Evolutionary conservation across 2,329 filamentous ascomycete genomes (phyloP), one percentile per base, ranked within the genome.

Genomic region (Aaosphaeria pasadenensis): DNA sequence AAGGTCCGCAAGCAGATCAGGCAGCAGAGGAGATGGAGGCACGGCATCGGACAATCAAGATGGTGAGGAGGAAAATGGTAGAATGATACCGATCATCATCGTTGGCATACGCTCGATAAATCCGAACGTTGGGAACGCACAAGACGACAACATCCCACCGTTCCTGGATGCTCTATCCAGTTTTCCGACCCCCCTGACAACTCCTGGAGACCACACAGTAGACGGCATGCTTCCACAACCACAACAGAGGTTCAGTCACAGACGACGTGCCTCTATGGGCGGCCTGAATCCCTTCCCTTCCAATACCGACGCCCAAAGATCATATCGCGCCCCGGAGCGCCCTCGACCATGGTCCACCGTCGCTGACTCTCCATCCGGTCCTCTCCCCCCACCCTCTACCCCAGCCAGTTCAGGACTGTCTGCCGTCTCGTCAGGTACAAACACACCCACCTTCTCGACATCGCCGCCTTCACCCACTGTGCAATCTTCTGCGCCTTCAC

Each of bases 61-160:
- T 40, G 57, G 56, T 51, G 62, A 64, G 31, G 60, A 63, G 46
- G 72, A 73, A 35, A 72, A 72, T 45, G 79, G 79, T 42, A 76
- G 84, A 24, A 85, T 84, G 68, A 81, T 87, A 36, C 85, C 85
- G 6, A 78, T 87, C 52, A 86, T 87, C 39, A 84, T 87, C 45
- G 84, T 87, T 38, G 85, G 85, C 46, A 86, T 87, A 47, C 75
- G 84, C 45, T 85, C 84, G 29, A 83, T 87, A 49, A 82, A 79
- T 31, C 77, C 82, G 17, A 69, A 67, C 43, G 74, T 73, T 29
- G 75, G 73, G 53, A 71, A 73, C 11, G 66, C 71, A 28, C 71
- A 72, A 17, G 71, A 73, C 57, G 62, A 74, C 56, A 67, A 71
- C 56, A 71, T 76, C 51, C 74, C 71, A 24, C 74, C 75, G 11